Percentiles rank a stretch among this genome's conserved stretches.
These are phyloP conservation scores for Eutrema japonicum DNA, from an alignment of 345 rosid genomes.

Conservation along the genomic window DNA sequence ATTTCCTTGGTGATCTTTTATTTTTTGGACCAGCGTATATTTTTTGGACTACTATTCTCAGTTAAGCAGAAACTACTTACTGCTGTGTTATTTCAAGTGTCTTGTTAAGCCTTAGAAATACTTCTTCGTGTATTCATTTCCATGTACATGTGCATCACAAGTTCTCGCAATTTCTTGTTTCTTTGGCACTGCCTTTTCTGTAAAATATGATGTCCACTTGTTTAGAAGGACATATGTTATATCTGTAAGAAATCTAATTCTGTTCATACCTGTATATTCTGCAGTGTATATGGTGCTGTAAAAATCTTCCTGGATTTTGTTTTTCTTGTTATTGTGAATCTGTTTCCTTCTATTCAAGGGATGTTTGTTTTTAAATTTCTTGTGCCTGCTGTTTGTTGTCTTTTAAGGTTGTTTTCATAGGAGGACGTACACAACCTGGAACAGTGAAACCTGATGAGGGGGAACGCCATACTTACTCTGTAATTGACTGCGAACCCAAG, in stretches of 20 bases:
- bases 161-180: not conserved
- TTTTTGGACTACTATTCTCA: too few relatives aligned
- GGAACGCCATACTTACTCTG: conserved; percentile 88
- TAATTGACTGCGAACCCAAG: conserved; percentile 81
- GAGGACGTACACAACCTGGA: conserved; percentile 98
- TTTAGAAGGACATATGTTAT: not conserved
- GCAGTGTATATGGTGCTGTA: not conserved
- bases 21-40: not conserved
- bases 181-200: not conserved
- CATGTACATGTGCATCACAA: not conserved
- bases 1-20: not conserved
- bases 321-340: not conserved
- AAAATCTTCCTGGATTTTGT: not conserved
- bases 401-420: conserved; percentile 91
- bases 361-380: not conserved
- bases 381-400: not conserved
- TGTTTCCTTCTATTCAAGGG: not conserved
- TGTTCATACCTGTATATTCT: not conserved
- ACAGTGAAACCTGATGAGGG: conserved; percentile 97
- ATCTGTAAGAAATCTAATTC: not conserved
- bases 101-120: not conserved
- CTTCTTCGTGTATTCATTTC: not conserved
- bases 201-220: too few relatives aligned
- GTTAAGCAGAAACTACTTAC: too few relatives aligned
- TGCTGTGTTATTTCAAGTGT: not conserved